A percentile compares a stretch with the other conserved stretches of the same genome.
phyloP scores from a whole-genome alignment of 768 basidiomycete species.

The Lentinus tigrinus region DNA sequence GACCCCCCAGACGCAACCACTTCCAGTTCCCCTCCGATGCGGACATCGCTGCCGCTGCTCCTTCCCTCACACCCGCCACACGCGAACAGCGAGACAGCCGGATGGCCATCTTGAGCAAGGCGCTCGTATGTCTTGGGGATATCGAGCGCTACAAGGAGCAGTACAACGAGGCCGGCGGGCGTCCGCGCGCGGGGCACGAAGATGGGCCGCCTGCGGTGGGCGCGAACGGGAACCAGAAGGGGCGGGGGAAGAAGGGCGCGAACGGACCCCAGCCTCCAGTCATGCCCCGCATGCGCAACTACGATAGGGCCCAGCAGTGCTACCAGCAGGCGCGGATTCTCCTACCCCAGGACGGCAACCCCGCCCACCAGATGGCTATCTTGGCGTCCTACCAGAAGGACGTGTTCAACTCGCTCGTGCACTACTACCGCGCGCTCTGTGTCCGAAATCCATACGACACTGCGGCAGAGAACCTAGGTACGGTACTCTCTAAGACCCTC shows the following conservation, averaged over 20 bases:
- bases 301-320: constrained; percentile 70
- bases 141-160: constrained; percentile 91
- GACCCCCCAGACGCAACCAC: constrained; percentile 49
- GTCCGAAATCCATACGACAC: constrained; percentile 85
- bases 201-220: constrained; percentile 40
- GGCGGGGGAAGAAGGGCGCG: constrained; percentile 46
- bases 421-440: constrained; percentile 91
- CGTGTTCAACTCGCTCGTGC: constrained; percentile 73
- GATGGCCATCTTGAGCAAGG: constrained; percentile 81
- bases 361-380: constrained; percentile 95
- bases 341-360: constrained; percentile 86
- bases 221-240: constrained; percentile 33
- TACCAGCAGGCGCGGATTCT: constrained; percentile 86
- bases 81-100: constrained; percentile 57
- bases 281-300: constrained; percentile 59
- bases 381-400: constrained; percentile 84
- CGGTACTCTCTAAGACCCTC: constrained; percentile 63
- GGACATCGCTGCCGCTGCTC: constrained; percentile 33
- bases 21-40: constrained; percentile 61
- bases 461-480: constrained; percentile 81
- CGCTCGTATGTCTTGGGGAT: constrained; percentile 89
- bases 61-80: constrained; percentile 35
- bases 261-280: constrained; percentile 32
- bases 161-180: constrained; percentile 72
- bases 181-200: constrained; percentile 68